These are phyloP conservation scores for Alternaria sp. DNA, from an alignment of 2,329 filamentous ascomycete species.

Conservation along the genomic window DNA sequence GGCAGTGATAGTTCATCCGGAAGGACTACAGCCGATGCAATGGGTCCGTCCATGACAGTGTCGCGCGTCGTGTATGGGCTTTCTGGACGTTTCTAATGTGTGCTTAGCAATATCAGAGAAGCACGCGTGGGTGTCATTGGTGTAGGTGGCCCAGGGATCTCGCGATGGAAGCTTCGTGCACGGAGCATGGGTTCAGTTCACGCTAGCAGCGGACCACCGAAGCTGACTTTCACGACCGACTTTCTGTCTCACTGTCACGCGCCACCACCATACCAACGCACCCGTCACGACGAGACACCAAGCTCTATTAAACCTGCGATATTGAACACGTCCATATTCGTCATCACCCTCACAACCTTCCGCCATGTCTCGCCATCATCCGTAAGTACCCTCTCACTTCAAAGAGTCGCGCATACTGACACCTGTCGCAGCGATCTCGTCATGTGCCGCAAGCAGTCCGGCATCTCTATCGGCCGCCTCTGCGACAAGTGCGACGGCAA, in stretches of 20 bases:
- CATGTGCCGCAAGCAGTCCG: conserved; percentile 98
- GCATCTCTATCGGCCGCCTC: conserved; percentile 96
- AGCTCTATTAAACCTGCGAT: not conserved
- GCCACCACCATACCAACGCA: not conserved
- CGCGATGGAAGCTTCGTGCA: conserved; percentile 32
- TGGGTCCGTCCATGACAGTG: conserved; percentile 47
- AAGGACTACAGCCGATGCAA: conserved; percentile 62
- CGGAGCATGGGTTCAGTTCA: conserved; percentile 26
- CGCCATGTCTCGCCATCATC: conserved; percentile 90
- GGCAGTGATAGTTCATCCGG: conserved; percentile 50
- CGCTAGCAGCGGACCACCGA: conserved; percentile 17
- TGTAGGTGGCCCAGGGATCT: conserved; percentile 2
- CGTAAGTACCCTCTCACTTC: conserved; percentile 61
- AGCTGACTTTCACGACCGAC: conserved; percentile 8
- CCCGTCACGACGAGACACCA: not conserved
- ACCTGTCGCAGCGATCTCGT: conserved; percentile 76
- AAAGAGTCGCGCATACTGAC: conserved; percentile 2
- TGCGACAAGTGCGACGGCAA: conserved; percentile 99
- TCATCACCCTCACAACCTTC: not conserved
- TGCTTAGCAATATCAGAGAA: not conserved
- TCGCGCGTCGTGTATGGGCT: not conserved
- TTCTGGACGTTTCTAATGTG: not conserved
- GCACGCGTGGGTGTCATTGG: conserved; percentile 1
- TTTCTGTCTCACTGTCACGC: conserved; percentile 14
- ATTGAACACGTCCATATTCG: not conserved